Evolutionary conservation across 1,284 basidiomycete species (phyloP), one percentile per base, ranked within the genome.

Genomic region (Phellinidium pouzarii): DNA sequence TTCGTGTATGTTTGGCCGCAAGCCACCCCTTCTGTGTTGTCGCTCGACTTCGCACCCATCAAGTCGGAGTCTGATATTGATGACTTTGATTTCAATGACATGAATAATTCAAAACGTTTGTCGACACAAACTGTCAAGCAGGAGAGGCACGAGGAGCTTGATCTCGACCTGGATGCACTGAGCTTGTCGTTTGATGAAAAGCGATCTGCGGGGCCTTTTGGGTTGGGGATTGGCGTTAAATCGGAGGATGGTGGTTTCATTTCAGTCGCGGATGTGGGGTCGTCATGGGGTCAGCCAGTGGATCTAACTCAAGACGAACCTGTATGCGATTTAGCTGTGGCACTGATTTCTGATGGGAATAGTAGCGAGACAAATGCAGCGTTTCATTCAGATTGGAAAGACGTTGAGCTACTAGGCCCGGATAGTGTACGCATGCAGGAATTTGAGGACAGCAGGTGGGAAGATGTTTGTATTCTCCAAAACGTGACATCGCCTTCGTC

Each of bases 41-140:
- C 40, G 11, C 62, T 31, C 42, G 58, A 58, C 34, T 48, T 61
- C 61, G 52, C 76, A 3, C 62, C 66, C 6, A 74, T 84, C 53
- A 84, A 84, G 63, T 72, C 78, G 58, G 82, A 85, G 58, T 73
- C 76, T 0, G 82, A 83, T 59, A 72, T 84, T 8, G 74, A 79
- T 23, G 43, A 40, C 36, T 11, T 29, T 22, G 43, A 40, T 43
- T 2, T 29, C 3, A 14, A 17, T 20, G 76, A 76, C 14, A 74
- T 81, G 63, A 61, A 52, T 71, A 69, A 58, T 69, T 75, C 23
- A 63, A 70, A 20, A 67, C 72, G 57, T 65, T 72, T 19, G 60
- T 74, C 46, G 64, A 37, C 36, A 29, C 48, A 56, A 8, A 46
- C 48, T 12, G n/a, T 55, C 40, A 61, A 61, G 1, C 63, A 69